Conservation (phyloP, 768 basidiomycete genomes). For the Nidularia pulvinata region DNA sequence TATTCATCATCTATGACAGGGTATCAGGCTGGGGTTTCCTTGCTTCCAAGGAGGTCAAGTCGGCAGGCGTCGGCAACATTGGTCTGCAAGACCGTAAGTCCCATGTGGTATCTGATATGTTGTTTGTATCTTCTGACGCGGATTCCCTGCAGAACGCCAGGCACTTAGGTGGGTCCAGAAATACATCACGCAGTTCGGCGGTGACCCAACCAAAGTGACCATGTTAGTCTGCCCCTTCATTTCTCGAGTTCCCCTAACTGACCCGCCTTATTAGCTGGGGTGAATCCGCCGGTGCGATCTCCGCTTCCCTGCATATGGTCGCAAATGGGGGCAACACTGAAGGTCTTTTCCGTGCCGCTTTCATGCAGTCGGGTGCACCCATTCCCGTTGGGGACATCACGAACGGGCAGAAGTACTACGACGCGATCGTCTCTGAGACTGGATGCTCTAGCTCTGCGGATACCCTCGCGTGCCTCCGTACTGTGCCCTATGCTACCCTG, state of each 20-base stretch:
- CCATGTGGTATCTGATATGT: neutral
- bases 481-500: slow-evolving; percentile 29
- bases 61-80: slow-evolving; percentile 55
- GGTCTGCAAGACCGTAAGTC: slow-evolving; percentile 66
- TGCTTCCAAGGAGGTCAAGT: slow-evolving; percentile 48
- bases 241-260: neutral
- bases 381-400: slow-evolving; percentile 40
- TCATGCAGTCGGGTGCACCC: slow-evolving; percentile 51
- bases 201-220: slow-evolving; percentile 61
- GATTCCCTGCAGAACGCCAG: slow-evolving; percentile 37
- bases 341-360: slow-evolving; percentile 45
- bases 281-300: slow-evolving; percentile 51
- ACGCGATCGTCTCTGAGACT: slow-evolving; percentile 32
- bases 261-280: slow-evolving; percentile 25
- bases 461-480: slow-evolving; percentile 38
- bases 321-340: slow-evolving; percentile 41
- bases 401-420: slow-evolving; percentile 44
- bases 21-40: slow-evolving; percentile 49
- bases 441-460: slow-evolving; percentile 27
- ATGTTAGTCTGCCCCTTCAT: slow-evolving; percentile 31
- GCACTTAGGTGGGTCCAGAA: slow-evolving; percentile 68
- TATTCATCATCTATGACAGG: slow-evolving; percentile 2
- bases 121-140: neutral
- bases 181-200: slow-evolving; percentile 64
- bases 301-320: slow-evolving; percentile 49